Conservation (phyloP, 306 rosid species). For the Macrotyloma uniflorum region DNA sequence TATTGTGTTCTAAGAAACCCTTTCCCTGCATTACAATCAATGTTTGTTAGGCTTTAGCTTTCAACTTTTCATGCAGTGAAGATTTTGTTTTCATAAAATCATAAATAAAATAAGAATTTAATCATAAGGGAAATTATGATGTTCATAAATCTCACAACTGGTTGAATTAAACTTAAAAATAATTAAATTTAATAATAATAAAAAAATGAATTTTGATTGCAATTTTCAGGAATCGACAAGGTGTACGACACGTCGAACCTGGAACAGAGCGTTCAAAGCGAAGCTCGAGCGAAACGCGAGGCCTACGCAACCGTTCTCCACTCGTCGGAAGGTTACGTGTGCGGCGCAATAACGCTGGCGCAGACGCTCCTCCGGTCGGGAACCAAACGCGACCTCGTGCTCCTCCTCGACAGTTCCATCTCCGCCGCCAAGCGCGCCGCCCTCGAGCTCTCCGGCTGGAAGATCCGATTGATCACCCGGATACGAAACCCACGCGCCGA, state of each 20-base stretch:
- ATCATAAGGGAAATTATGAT: too few relatives aligned
- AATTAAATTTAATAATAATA: too few relatives aligned
- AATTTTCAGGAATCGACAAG: slow-evolving; percentile 63
- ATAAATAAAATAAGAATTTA: not conserved
- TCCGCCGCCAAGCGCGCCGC: slow-evolving; percentile 59
- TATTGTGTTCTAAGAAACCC: slow-evolving; percentile 15
- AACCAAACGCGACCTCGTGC: slow-evolving; percentile 80
- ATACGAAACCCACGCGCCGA: slow-evolving; percentile 80
- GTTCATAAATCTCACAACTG: too few relatives aligned
- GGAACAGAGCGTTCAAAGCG: slow-evolving; percentile 40
- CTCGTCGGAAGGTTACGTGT: slow-evolving; percentile 74
- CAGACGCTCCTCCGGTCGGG: slow-evolving; percentile 74
- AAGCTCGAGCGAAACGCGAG: slow-evolving; percentile 55
- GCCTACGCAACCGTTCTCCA: slow-evolving; percentile 91
- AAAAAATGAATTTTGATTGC: not conserved
- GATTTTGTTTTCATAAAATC: not conserved
- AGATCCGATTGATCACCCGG: slow-evolving; percentile 62
- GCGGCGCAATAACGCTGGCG: slow-evolving; percentile 88
- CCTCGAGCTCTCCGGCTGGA: slow-evolving; percentile 76
- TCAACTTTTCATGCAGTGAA: not conserved
- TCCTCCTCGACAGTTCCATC: slow-evolving; percentile 77
- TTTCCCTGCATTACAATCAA: slow-evolving; percentile 5
- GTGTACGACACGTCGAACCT: slow-evolving; percentile 71
- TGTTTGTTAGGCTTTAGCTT: slow-evolving; percentile 1
- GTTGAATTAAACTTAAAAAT: too few relatives aligned